Evolutionary conservation across 2,329 filamentous ascomycete genomes (phyloP), one percentile per base, ranked within the genome.

Genomic region (Cladosporium austrohemisphaericum): DNA sequence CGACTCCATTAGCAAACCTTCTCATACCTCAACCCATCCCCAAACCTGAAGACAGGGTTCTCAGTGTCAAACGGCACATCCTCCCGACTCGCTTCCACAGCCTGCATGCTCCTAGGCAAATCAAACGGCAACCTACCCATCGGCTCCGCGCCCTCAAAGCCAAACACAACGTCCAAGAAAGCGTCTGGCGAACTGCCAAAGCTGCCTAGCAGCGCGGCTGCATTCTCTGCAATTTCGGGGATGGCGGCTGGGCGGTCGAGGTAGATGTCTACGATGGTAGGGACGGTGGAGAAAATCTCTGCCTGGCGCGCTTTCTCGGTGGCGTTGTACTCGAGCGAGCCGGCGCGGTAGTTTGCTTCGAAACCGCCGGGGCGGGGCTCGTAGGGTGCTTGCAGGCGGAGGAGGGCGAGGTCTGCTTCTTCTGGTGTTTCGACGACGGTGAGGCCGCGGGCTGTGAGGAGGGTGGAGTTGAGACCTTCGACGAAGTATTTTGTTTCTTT

Each of bases 91-190:
- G 53, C 65, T 38, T 68, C 65, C 0, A 75, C 75, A 2, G 73
- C 74, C 31, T 61, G 66, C 55, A 69, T 67, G 3, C 70, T 74
- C 11, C 69, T 57, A 0, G 75, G 74, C 23, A 78, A 47, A 56
- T 77, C 75, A 57, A 75, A 76, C 0, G 74, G 74, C 51, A 76
- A 50, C 58, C 63, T 69, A 0, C 74, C 74, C 50, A 68, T 55
- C 0, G 74, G 74, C 7, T 56, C 56, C 6, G 62, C 65, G 1
- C 61, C 63, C 31, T 67, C 60, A 6, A 64, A 54, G 0, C 64
- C 65, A 49, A 75, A 69, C 1, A 74, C 52, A 1, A 75, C 61
- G 51, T 75, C 73, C 5, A 76, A 53, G 48, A 75, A 73, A 0
- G 72, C 72, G 1, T 72, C 67, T 0, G 62, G 59, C 11, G 65